Percentiles rank a stretch among this genome's conserved stretches.
Evolutionary conservation across 108 stramenopile species (phyloP).

Genomic region (Cyclotella baltica): DNA sequence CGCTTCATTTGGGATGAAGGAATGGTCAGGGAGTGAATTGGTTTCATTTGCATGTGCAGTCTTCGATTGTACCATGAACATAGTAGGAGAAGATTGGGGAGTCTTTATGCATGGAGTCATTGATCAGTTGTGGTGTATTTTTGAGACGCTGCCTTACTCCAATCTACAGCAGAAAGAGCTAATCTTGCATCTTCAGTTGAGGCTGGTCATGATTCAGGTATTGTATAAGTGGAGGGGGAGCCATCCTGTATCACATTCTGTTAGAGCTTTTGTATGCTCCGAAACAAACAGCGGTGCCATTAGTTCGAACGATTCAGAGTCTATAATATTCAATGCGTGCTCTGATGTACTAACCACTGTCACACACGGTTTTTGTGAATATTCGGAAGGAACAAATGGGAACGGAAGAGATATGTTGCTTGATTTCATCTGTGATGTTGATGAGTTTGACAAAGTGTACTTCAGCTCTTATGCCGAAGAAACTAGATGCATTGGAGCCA

Average conservation of each 20-base stretch:
- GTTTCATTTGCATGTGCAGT: constrained; percentile 30
- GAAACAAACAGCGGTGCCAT: neutral
- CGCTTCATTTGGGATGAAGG: constrained; percentile 28
- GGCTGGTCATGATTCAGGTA: constrained; percentile 36
- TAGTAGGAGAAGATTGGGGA: constrained; percentile 24
- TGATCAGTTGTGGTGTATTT: constrained; percentile 37
- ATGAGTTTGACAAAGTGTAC: constrained; percentile 53
- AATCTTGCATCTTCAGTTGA: constrained; percentile 23
- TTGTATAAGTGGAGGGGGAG: constrained; percentile 35
- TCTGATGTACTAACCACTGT: constrained; percentile 44
- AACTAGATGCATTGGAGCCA: constrained; percentile 25
- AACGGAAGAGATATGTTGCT: constrained; percentile 37
- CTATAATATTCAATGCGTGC: constrained; percentile 17
- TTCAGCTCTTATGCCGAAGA: constrained; percentile 26
- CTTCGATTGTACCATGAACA: constrained; percentile 28
- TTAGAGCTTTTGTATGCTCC: constrained; percentile 25
- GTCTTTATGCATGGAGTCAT: constrained; percentile 16
- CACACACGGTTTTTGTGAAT: constrained; percentile 54
- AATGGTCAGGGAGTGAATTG: constrained; percentile 18
- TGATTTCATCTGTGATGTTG: constrained; percentile 68
- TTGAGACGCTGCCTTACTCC: constrained; percentile 34
- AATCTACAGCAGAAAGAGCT: neutral
- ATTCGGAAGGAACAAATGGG: constrained; percentile 11
- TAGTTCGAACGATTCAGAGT: neutral
- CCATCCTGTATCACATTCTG: constrained; percentile 14